Evolutionary conservation across 139 green algal genomes (phyloP).

Genomic region (Chlorella ohadii): DNA sequence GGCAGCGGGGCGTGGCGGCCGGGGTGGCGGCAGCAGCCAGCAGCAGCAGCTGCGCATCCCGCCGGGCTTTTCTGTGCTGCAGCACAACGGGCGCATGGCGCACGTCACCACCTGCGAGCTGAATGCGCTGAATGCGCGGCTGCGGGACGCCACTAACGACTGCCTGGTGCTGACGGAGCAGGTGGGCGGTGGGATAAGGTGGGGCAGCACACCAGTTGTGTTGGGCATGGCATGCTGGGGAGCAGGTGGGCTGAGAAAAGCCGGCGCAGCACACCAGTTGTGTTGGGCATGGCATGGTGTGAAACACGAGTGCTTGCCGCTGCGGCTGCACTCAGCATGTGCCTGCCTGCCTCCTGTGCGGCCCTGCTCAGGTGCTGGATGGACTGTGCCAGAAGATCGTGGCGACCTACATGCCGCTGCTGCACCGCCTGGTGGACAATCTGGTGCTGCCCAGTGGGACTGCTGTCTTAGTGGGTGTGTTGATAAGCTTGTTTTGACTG

Average conservation of each 20-base stretch:
- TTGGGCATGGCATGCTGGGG: no score
- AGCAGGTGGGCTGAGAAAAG: no score
- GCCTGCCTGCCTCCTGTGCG: not conserved
- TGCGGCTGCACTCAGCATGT: not conserved
- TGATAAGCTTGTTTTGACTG: no score
- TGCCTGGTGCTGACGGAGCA: constrained; percentile 85
- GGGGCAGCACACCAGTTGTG: not conserved
- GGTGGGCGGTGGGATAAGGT: constrained; percentile 43
- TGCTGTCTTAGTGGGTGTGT: no score
- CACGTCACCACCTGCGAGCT: constrained; percentile 83
- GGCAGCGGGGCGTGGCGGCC: not conserved
- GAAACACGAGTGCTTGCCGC: no score
- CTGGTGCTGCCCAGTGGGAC: constrained; percentile 34
- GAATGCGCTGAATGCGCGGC: constrained; percentile 86
- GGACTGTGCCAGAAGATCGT: constrained; percentile 42
- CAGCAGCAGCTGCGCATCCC: constrained; percentile 4
- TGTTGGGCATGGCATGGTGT: no score
- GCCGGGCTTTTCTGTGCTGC: constrained; percentile 65
- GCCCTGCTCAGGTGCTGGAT: constrained; percentile 69
- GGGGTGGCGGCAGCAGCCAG: not conserved
- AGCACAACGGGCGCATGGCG: constrained; percentile 45
- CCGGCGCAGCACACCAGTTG: no score
- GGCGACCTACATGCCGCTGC: constrained; percentile 57
- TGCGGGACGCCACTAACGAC: constrained; percentile 79
- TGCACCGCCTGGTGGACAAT: constrained; percentile 80